phyloP scores from a whole-genome alignment of 257 asterid species.

The Rehmannia glutinosa region DNA sequence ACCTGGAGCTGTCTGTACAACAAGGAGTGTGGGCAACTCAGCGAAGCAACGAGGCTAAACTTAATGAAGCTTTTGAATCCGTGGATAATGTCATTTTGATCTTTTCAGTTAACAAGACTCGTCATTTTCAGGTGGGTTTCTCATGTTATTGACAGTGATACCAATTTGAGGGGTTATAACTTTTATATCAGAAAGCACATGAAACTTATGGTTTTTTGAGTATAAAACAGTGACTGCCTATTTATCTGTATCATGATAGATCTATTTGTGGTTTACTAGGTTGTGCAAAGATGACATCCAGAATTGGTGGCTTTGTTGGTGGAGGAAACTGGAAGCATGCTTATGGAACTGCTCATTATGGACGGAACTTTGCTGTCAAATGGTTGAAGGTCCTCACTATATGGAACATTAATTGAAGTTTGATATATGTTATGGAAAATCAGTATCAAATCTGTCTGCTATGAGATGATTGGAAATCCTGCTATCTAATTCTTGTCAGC shows the following conservation, averaged over 20 bases:
- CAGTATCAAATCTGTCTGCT: slow-evolving; percentile 9
- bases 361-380: slow-evolving; percentile 84
- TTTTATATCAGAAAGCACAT: slow-evolving; percentile 11
- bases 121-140: slow-evolving; percentile 84
- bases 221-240: background rate
- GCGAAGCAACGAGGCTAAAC: slow-evolving; percentile 96
- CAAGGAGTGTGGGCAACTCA: slow-evolving; percentile 99
- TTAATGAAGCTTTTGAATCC: slow-evolving; percentile 94
- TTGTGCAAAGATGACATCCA: slow-evolving; percentile 94
- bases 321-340: slow-evolving; percentile 99
- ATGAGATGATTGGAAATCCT: no score
- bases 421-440: slow-evolving; percentile 11
- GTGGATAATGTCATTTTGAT: slow-evolving; percentile 89
- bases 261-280: slow-evolving; percentile 45
- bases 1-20: slow-evolving; percentile 92
- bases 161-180: background rate
- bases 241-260: slow-evolving; percentile 10
- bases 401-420: background rate
- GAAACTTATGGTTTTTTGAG: background rate
- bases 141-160: background rate
- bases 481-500: slow-evolving; percentile 4
- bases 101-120: slow-evolving; percentile 89
- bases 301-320: slow-evolving; percentile 75
- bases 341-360: slow-evolving; percentile 96
- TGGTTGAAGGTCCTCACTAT: slow-evolving; percentile 79